Evolutionary conservation across 768 basidiomycete species (phyloP), one percentile per base, ranked within the genome.

Genomic region (Lentinula detonsa): DNA sequence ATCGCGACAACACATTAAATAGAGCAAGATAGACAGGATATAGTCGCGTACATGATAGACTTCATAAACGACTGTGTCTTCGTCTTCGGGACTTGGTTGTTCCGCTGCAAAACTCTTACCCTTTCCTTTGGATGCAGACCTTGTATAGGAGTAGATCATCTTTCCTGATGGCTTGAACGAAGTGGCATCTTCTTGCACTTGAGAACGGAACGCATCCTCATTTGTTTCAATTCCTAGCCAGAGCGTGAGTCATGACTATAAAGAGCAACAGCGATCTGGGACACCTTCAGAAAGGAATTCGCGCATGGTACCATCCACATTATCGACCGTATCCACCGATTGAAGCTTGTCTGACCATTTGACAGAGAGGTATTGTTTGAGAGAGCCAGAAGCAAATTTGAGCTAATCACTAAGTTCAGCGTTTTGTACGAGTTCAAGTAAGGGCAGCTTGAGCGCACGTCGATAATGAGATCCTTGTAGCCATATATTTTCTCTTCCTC

Each of bases 401-500:
- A 95, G 75, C 94, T 97, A 68, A 2, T 48, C 15, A 15, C 62
- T 33, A 18, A 23, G 40, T 55, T 56, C 5, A 39, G 10, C 5
- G 15, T 11, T 10, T 39, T 39, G 5, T 13, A 9, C 39, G 10
- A 5, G 39, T 39, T 39, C 39, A 6, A 11, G 43, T 18, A 15
- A 45, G 43, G 18, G 23, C 3, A 33, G 31, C 11, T 31, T 15
- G 8, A 33, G 74, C 86, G 63, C 69, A 97, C 95, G 70, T 96
- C 85, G 66, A 98, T 88, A 31, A 81, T 71, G 37, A 99, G 80
- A 68, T 88, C 88, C 63, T 85, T 82, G 74, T 97, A 98, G 2
- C 96, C 96, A 71, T 96, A 98, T 60, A 98, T 88, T 75, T 88
- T 95, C 75, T 99, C 95, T 57, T 96, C 91, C 67, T 98, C 93